phyloP scores from a whole-genome alignment of 2,329 filamentous ascomycete genomes.

The Delphinella strobiligena region DNA sequence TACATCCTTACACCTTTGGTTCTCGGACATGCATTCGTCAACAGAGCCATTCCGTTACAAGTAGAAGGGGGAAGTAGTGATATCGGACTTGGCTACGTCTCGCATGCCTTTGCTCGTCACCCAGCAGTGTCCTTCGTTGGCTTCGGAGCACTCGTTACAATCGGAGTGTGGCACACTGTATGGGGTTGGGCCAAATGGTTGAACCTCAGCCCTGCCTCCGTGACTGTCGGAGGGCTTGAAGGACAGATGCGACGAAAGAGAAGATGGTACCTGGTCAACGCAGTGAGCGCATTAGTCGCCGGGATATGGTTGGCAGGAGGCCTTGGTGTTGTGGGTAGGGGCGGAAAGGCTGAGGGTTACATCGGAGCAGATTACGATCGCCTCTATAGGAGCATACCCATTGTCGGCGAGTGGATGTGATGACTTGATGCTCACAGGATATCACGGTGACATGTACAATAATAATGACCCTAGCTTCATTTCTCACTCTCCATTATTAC shows the following conservation, averaged over 20 bases:
- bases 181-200: slow-evolving; percentile 83
- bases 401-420: slow-evolving; percentile 43
- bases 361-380: slow-evolving; percentile 68
- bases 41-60: slow-evolving; percentile 61
- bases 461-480: no score
- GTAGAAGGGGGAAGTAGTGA: slow-evolving; percentile 79
- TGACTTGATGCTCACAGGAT: no score
- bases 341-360: slow-evolving; percentile 62
- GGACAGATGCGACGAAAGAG: slow-evolving; percentile 46
- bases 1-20: slow-evolving; percentile 57
- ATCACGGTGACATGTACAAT: no score
- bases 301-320: slow-evolving; percentile 73
- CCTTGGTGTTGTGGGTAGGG: slow-evolving; percentile 63
- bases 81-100: slow-evolving; percentile 70
- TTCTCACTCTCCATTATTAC: no score
- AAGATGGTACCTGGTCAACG: slow-evolving; percentile 62
- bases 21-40: slow-evolving; percentile 60
- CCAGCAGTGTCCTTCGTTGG: slow-evolving; percentile 53
- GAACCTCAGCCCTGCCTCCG: slow-evolving; percentile 46
- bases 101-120: slow-evolving; percentile 70
- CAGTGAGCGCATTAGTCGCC: slow-evolving; percentile 43
- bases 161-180: slow-evolving; percentile 64
- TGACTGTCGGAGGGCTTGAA: slow-evolving; percentile 36
- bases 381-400: slow-evolving; percentile 50
- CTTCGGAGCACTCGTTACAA: slow-evolving; percentile 55